Percentiles rank a stretch among this genome's conserved stretches.
These are phyloP conservation scores for Trichophyton benhamiae DNA, from an alignment of 2,329 filamentous ascomycete species.

Conservation along the genomic window DNA sequence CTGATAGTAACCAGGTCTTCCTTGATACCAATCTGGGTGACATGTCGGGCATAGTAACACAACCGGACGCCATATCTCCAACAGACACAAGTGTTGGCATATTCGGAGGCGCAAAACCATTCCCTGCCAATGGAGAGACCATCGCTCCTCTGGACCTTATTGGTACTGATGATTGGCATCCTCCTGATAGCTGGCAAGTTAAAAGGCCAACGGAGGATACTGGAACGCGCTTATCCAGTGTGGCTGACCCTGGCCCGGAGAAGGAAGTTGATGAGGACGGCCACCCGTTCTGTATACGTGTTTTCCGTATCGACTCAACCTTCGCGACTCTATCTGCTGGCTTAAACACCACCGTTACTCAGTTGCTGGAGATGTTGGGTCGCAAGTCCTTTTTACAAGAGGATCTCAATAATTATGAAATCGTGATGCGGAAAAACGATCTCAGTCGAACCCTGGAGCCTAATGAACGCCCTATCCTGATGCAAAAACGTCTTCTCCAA, in stretches of 20 bases:
- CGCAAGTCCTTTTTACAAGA: slow-evolving; percentile 92
- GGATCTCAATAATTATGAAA: slow-evolving; percentile 84
- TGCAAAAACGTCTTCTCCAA: slow-evolving; percentile 82
- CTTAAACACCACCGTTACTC: slow-evolving; percentile 70
- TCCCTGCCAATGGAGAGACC: slow-evolving; percentile 17
- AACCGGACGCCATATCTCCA: slow-evolving; percentile 56
- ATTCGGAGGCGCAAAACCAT: slow-evolving; percentile 22
- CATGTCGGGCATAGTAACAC: slow-evolving; percentile 81
- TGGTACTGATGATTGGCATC: slow-evolving; percentile 61
- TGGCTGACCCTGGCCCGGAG: slow-evolving; percentile 30
- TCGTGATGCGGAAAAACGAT: slow-evolving; percentile 87
- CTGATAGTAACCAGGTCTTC: slow-evolving; percentile 45
- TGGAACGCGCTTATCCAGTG: slow-evolving; percentile 40
- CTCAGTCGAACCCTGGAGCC: slow-evolving; percentile 68
- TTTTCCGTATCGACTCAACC: slow-evolving; percentile 86
- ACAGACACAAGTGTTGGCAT: slow-evolving; percentile 41
- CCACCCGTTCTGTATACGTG: slow-evolving; percentile 76
- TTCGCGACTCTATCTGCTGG: slow-evolving; percentile 84
- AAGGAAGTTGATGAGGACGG: slow-evolving; percentile 62
- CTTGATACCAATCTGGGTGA: slow-evolving; percentile 80
- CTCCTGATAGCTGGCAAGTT: slow-evolving; percentile 93
- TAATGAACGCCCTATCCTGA: slow-evolving; percentile 69
- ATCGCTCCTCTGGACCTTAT: slow-evolving; percentile 16
- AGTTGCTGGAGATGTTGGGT: slow-evolving; percentile 78
- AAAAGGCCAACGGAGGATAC: slow-evolving; percentile 44